Evolutionary conservation across 805 yeast species (phyloP).

Genomic region (Schwanniomyces polymorphus): DNA sequence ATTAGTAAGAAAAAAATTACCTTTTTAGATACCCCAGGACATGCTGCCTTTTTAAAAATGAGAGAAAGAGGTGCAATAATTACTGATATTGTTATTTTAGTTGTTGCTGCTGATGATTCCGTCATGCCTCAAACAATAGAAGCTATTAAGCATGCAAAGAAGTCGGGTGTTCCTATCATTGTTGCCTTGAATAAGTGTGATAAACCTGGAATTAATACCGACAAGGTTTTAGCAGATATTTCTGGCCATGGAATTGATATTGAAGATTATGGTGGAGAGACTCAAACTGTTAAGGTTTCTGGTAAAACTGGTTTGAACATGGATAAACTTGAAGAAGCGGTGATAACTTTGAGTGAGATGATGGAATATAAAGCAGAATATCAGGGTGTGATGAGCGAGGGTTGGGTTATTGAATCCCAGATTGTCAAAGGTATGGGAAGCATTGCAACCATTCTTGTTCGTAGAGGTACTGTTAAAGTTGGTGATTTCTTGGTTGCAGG

Average conservation of each 20-base stretch:
- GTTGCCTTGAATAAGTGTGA: constrained; percentile 95
- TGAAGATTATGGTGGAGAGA: constrained; percentile 94
- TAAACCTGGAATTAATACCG: constrained; percentile 71
- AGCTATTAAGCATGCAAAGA: constrained; percentile 89
- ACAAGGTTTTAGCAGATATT: constrained; percentile 75
- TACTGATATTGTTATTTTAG: constrained; percentile 89
- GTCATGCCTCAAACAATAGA: constrained; percentile 97
- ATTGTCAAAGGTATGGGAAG: constrained; percentile 80
- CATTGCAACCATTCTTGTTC: constrained; percentile 80
- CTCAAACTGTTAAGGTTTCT: constrained; percentile 83
- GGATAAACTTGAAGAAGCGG: constrained; percentile 86
- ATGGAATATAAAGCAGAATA: constrained; percentile 69
- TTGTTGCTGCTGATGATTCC: constrained; percentile 96
- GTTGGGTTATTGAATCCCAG: constrained; percentile 87
- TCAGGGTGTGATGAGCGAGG: constrained; percentile 62
- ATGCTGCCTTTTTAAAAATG: constrained; percentile 95
- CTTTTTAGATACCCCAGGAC: constrained; percentile 96
- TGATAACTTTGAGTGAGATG: constrained; percentile 80
- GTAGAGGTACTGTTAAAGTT: constrained; percentile 69
- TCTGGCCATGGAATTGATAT: constrained; percentile 76
- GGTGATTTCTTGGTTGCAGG: constrained; percentile 87
- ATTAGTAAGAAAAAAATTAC: constrained; percentile 74
- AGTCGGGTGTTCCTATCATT: constrained; percentile 76
- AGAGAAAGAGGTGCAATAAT: constrained; percentile 94
- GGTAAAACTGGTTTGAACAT: constrained; percentile 90